A percentile compares a stretch with the other conserved stretches of the same genome.
Conservation (phyloP, 2,329 filamentous ascomycete species). For the Nemania bipapillata region DNA sequence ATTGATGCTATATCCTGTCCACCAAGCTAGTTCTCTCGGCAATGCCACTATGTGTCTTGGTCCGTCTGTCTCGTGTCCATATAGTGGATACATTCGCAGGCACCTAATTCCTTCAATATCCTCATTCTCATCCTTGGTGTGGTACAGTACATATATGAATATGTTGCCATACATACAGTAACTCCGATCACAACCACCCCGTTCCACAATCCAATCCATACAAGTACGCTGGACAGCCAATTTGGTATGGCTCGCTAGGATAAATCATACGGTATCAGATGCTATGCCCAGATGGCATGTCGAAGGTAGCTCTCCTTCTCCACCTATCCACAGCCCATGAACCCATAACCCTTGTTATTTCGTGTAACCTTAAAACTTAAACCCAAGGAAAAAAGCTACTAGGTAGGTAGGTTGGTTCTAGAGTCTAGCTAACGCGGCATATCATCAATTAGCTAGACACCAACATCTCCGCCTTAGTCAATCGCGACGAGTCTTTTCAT, state of each 20-base stretch:
- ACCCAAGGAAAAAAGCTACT: too few relatives aligned
- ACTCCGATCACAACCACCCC: too few relatives aligned
- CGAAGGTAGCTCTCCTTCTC: not conserved
- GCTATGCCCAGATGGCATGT: not conserved
- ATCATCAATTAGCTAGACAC: not conserved
- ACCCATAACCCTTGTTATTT: not conserved
- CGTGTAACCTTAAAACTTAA: not conserved
- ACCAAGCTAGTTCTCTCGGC: not conserved
- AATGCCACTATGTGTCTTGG: not conserved
- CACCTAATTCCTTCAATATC: not conserved
- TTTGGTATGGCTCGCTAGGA: not conserved
- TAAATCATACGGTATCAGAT: not conserved
- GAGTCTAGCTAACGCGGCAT: not conserved
- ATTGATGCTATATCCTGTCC: not conserved
- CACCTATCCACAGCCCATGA: not conserved
- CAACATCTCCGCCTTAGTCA: not conserved
- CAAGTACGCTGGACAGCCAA: too few relatives aligned
- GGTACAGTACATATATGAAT: too few relatives aligned
- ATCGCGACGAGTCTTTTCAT: slow-evolving; percentile 3
- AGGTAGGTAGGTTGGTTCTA: slow-evolving; percentile 7
- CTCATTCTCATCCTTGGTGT: not conserved
- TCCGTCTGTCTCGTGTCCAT: not conserved
- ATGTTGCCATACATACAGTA: too few relatives aligned
- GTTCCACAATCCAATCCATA: too few relatives aligned
- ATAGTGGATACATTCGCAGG: not conserved